Evolutionary conservation across 1,284 basidiomycete genomes (phyloP).

Genomic region (Peniophora sp.): DNA sequence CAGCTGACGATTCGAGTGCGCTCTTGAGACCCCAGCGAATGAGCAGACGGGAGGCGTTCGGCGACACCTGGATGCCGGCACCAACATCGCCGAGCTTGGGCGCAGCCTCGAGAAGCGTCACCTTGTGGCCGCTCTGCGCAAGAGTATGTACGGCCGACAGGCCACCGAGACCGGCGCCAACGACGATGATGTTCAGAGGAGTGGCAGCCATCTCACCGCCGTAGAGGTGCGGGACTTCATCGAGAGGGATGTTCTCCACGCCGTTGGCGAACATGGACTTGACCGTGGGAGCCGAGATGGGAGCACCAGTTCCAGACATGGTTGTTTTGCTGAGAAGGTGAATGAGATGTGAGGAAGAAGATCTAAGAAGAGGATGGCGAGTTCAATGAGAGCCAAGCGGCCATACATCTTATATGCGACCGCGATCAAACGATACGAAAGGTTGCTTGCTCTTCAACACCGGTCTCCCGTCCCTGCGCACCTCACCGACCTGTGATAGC

Average conservation of each 20-base stretch:
- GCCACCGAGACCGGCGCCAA: constrained; percentile 48
- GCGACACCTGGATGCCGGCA: constrained; percentile 40
- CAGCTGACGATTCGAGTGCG: constrained; percentile 29
- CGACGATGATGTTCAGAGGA: constrained; percentile 33
- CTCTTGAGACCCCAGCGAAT: constrained; percentile 44
- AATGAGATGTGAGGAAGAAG: too few species aligned
- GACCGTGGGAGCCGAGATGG: too few species aligned
- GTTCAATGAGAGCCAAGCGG: too few species aligned
- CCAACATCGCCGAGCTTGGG: constrained; percentile 32
- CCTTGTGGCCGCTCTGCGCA: constrained; percentile 37
- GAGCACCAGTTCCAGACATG: too few species aligned
- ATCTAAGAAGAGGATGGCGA: too few species aligned
- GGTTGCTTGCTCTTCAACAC: too few species aligned
- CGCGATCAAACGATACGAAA: too few species aligned
- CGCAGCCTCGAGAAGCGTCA: constrained; percentile 38
- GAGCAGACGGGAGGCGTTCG: constrained; percentile 41
- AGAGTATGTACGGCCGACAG: constrained; percentile 38
- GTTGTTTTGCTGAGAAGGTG: too few species aligned
- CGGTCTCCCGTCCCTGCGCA: too few species aligned
- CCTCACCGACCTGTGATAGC: too few species aligned
- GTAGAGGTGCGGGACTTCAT: constrained; percentile 15
- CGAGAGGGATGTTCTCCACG: constrained; percentile 7
- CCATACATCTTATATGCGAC: too few species aligned
- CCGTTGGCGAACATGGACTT: too few species aligned
- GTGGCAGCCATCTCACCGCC: constrained; percentile 23